Conservation (phyloP, 2,329 filamentous ascomycete species). For the Colletotrichum paranaense region DNA sequence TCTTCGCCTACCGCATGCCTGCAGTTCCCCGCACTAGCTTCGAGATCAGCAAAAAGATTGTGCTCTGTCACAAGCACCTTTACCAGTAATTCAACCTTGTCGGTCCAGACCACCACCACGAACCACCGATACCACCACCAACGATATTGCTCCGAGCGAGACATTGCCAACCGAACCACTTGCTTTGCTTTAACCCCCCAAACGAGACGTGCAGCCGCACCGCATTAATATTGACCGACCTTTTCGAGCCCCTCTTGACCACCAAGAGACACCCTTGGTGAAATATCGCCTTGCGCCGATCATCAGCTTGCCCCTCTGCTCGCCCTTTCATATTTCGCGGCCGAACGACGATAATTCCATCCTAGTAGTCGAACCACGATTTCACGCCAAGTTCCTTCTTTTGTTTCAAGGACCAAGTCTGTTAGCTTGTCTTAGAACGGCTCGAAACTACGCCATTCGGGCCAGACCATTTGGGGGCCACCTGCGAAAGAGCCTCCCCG, state of each 20-base stretch:
- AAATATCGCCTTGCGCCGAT: not conserved
- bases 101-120: slow-evolving; percentile 17
- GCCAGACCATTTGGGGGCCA: slow-evolving; percentile 1
- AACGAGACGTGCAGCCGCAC: not conserved
- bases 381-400: not conserved
- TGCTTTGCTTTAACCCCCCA: not conserved
- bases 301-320: not conserved
- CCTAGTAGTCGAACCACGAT: slow-evolving; percentile 1
- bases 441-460: not conserved
- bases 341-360: slow-evolving; percentile 6
- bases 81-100: slow-evolving; percentile 12
- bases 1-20: slow-evolving; percentile 27
- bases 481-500: not conserved
- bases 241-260: not conserved
- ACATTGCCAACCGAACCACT: slow-evolving; percentile 15
- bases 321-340: slow-evolving; percentile 19
- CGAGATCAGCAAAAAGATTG: slow-evolving; percentile 29
- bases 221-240: not conserved
- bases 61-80: slow-evolving; percentile 9
- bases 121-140: not conserved
- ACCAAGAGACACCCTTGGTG: not conserved
- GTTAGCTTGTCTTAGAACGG: not conserved
- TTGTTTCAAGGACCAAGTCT: not conserved
- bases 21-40: slow-evolving; percentile 34
- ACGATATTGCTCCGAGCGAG: slow-evolving; percentile 11